Percentiles rank a stretch among this genome's conserved stretches.
Evolutionary conservation across 2,329 filamentous ascomycete genomes (phyloP).

Genomic region (Claviceps purpurea): DNA sequence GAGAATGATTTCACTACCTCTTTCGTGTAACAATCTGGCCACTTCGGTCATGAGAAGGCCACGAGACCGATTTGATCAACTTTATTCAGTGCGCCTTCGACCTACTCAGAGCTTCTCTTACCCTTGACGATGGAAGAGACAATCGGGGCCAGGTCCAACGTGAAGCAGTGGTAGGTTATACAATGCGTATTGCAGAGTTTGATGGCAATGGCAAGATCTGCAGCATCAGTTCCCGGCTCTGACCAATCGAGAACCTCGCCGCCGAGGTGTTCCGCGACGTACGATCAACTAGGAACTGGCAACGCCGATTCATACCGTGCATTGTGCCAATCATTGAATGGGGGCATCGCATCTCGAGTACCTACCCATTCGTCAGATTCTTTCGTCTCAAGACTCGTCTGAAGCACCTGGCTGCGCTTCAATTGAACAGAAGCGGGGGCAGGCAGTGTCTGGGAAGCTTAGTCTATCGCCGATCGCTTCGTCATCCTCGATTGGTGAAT

Average conservation of each 20-base stretch:
- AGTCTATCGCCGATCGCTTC: constrained; percentile 3
- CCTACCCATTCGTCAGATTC: background rate
- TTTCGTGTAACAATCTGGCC: no score
- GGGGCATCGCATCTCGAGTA: background rate
- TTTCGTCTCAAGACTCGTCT: background rate
- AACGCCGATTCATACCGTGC: background rate
- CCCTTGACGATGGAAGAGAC: background rate
- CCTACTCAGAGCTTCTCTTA: background rate
- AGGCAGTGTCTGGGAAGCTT: background rate
- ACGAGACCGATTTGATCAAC: background rate
- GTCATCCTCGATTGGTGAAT: constrained; percentile 28
- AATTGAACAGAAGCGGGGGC: no score
- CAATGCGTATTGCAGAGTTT: constrained; percentile 12
- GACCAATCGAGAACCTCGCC: constrained; percentile 27
- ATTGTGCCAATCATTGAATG: background rate
- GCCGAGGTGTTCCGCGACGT: constrained; percentile 14
- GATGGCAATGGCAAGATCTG: constrained; percentile 25
- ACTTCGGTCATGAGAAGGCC: background rate
- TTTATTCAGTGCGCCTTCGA: background rate
- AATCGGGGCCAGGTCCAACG: background rate
- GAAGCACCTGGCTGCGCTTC: background rate
- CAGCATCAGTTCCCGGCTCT: constrained; percentile 36
- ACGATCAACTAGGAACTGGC: constrained; percentile 9
- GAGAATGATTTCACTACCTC: no score
- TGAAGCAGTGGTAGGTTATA: constrained; percentile 6